Evolutionary conservation across 2,329 filamentous ascomycete genomes (phyloP).

Genomic region (Cladophialophora exuberans): DNA sequence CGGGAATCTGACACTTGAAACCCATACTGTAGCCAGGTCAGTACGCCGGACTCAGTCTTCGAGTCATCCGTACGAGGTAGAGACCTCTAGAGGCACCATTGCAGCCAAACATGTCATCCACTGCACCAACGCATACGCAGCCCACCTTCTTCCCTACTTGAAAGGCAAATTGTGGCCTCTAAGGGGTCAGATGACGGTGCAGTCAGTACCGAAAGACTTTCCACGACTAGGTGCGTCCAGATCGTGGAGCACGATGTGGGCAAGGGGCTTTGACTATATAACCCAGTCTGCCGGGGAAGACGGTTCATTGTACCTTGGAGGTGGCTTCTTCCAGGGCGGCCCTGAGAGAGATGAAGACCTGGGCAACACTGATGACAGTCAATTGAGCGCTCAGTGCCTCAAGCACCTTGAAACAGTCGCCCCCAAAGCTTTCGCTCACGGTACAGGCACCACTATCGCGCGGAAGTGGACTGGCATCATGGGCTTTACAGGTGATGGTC

Average conservation of each 20-base stretch:
- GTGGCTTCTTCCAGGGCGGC: constrained; percentile 34
- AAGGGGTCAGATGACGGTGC: constrained; percentile 50
- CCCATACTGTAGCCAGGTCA: constrained; percentile 27
- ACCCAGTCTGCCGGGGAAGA: constrained; percentile 30
- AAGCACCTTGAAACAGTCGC: constrained; percentile 22
- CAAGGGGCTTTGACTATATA: constrained; percentile 30
- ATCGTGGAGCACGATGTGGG: constrained; percentile 24
- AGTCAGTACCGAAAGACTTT: constrained; percentile 37
- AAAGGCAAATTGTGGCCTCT: constrained; percentile 44
- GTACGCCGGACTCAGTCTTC: constrained; percentile 18
- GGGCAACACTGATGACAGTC: constrained; percentile 40
- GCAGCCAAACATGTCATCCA: constrained; percentile 43
- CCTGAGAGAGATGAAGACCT: constrained; percentile 40
- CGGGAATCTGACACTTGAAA: constrained; percentile 31
- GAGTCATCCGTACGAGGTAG: constrained; percentile 36
- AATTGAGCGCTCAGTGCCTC: constrained; percentile 28
- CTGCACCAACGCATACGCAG: constrained; percentile 48
- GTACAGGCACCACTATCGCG: constrained; percentile 22
- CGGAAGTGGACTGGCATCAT: constrained; percentile 39
- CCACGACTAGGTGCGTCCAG: constrained; percentile 34
- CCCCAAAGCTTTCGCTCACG: constrained; percentile 11
- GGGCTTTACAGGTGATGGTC: constrained; percentile 37
- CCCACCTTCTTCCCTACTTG: constrained; percentile 46
- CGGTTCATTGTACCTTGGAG: constrained; percentile 23
- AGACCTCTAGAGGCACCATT: constrained; percentile 43